phyloP scores from a whole-genome alignment of 495 filamentous ascomycete species.

The Trichoderma virens region DNA sequence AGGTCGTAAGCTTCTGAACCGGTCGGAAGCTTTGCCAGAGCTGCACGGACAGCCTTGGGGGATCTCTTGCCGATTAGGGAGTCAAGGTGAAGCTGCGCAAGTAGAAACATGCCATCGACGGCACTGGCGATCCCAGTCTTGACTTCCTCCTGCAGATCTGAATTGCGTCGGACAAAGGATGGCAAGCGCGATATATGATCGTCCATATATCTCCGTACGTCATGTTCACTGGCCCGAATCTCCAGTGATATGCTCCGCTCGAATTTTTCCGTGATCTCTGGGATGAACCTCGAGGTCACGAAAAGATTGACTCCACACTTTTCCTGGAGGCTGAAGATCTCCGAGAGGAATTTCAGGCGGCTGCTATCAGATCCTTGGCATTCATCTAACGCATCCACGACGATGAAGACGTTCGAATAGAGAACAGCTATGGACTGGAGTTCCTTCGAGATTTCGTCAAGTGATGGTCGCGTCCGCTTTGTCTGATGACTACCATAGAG shows the following conservation, averaged over 20 bases:
- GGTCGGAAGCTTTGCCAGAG: constrained; percentile 28
- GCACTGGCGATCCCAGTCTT: not conserved
- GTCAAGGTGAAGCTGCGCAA: constrained; percentile 44
- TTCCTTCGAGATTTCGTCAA: constrained; percentile 17
- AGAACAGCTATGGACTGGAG: constrained; percentile 18
- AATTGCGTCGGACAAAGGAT: no score
- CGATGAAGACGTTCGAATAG: constrained; percentile 27
- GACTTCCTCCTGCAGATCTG: not conserved
- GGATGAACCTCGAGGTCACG: constrained; percentile 32
- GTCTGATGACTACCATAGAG: constrained; percentile 20
- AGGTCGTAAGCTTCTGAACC: constrained; percentile 18
- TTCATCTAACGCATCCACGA: constrained; percentile 43
- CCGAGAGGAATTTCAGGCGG: constrained; percentile 10
- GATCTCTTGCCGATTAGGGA: constrained; percentile 31
- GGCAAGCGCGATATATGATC: not conserved
- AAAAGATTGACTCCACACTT: constrained; percentile 23
- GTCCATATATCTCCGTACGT: constrained; percentile 22
- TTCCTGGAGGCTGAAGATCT: constrained; percentile 22
- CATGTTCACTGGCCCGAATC: constrained; percentile 26
- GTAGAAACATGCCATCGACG: constrained; percentile 40
- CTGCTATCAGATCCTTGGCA: constrained; percentile 14
- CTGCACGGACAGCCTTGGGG: constrained; percentile 21
- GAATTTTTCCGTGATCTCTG: constrained; percentile 20
- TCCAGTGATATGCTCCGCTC: constrained; percentile 15
- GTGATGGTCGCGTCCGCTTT: constrained; percentile 19